These are phyloP conservation scores for Cytospora chrysosperma DNA, from an alignment of 2,329 filamentous ascomycete genomes.

Conservation along the genomic window DNA sequence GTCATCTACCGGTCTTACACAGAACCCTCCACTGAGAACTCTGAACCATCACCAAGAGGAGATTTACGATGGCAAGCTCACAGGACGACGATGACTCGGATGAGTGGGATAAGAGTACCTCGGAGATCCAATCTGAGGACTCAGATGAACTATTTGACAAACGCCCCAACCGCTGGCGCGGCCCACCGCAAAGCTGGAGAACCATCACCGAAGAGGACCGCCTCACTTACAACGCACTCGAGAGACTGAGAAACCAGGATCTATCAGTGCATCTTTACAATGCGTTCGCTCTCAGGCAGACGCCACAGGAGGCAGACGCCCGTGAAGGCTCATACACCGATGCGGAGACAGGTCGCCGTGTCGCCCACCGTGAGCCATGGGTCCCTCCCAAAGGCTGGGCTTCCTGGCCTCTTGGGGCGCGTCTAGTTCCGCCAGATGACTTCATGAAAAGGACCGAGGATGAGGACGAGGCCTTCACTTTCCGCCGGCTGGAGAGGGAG, in stretches of 20 bases:
- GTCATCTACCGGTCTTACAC: too few relatives aligned
- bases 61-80: constrained; percentile 18
- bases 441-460: constrained; percentile 49
- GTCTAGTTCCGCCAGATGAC: constrained; percentile 58
- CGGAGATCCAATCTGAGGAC: constrained; percentile 46
- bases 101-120: constrained; percentile 45
- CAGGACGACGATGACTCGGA: constrained; percentile 27
- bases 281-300: constrained; percentile 64
- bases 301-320: constrained; percentile 29
- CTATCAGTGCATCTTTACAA: constrained; percentile 78
- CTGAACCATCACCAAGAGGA: background rate
- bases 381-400: constrained; percentile 66
- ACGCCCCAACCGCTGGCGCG: constrained; percentile 73
- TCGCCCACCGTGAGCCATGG: constrained; percentile 41
- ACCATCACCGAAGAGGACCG: constrained; percentile 61
- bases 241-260: constrained; percentile 63
- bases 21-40: too few relatives aligned
- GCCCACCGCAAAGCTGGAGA: constrained; percentile 66
- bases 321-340: constrained; percentile 29
- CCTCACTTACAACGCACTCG: constrained; percentile 60
- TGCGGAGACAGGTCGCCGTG: constrained; percentile 28
- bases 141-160: constrained; percentile 47
- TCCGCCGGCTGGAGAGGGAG: constrained; percentile 43
- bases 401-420: constrained; percentile 74
- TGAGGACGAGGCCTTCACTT: constrained; percentile 51